Conservation (phyloP, 1,284 basidiomycete genomes). For the Ceratobasidium sp. region DNA sequence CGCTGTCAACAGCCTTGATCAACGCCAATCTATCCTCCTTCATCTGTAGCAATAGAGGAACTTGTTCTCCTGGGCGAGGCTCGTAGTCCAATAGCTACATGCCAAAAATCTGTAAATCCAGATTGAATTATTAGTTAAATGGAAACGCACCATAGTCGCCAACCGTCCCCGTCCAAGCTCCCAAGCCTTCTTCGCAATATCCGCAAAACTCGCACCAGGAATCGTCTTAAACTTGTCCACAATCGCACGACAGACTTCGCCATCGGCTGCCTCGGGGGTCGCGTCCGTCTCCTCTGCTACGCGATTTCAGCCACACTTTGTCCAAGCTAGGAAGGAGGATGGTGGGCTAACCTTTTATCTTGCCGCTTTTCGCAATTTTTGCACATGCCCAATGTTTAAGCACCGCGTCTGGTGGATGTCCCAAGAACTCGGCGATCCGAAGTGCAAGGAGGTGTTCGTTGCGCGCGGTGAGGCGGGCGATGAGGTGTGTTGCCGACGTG, state of each 20-base stretch:
- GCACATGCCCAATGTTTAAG: conserved; percentile 97
- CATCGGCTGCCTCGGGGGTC: conserved; percentile 69
- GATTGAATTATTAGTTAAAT: not conserved
- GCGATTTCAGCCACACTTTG: not conserved
- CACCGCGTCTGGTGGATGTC: conserved; percentile 86
- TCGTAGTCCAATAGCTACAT: conserved; percentile 91
- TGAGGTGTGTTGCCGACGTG: conserved; percentile 80
- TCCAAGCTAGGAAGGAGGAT: not conserved
- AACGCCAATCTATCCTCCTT: conserved; percentile 92
- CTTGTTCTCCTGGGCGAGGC: conserved; percentile 89
- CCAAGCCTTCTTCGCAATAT: conserved; percentile 95
- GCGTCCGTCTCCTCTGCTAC: conserved; percentile 65
- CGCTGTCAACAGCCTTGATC: conserved; percentile 91
- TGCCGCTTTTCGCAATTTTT: conserved; percentile 71
- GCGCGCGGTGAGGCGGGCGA: conserved; percentile 85
- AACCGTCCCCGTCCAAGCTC: conserved; percentile 86
- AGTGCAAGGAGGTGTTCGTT: conserved; percentile 93
- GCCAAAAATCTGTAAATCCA: not conserved
- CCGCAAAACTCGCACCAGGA: conserved; percentile 85
- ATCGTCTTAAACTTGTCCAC: conserved; percentile 87
- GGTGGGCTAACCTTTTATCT: conserved; percentile 35
- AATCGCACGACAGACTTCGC: conserved; percentile 82
- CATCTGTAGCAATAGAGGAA: conserved; percentile 93
- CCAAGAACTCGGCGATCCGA: conserved; percentile 88
- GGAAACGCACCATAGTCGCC: conserved; percentile 81